phyloP scores from a whole-genome alignment of 257 asterid genomes.

The Gynochthodes officinalis region DNA sequence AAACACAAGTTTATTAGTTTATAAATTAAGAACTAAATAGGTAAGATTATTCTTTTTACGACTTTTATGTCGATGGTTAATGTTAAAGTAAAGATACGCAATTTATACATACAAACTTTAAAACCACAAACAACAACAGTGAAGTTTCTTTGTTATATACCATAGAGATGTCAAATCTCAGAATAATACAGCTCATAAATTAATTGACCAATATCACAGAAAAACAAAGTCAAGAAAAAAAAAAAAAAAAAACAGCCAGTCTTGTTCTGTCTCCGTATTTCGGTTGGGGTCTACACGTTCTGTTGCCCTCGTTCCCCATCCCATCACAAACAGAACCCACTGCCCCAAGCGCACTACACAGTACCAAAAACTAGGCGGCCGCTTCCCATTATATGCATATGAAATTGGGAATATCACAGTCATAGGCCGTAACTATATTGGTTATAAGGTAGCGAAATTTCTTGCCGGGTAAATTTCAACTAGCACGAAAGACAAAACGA shows the following conservation, averaged over 20 bases:
- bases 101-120: no score
- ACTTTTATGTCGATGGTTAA: no score
- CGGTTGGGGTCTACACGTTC: constrained; percentile 13
- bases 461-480: no score
- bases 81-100: no score
- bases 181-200: constrained; percentile 27
- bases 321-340: constrained; percentile 11
- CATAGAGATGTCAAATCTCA: constrained; percentile 17
- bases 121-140: constrained; percentile 1
- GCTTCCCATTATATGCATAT: not conserved
- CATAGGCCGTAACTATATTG: no score
- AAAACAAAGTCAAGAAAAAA: not conserved
- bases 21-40: no score
- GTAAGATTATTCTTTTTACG: no score
- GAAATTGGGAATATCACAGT: not conserved
- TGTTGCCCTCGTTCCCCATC: constrained; percentile 8
- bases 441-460: no score
- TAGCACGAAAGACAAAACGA: no score
- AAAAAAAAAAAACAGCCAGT: not conserved
- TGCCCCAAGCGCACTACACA: constrained; percentile 2
- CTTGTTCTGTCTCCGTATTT: not conserved
- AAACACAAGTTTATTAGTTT: no score
- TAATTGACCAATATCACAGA: constrained; percentile 8
- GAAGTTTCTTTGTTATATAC: not conserved
- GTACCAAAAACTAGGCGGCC: constrained; percentile 25